Percentiles rank a stretch among this genome's conserved stretches.
Conservation (phyloP, 2,329 filamentous ascomycete species). For the Trichoderma guizhouense region DNA sequence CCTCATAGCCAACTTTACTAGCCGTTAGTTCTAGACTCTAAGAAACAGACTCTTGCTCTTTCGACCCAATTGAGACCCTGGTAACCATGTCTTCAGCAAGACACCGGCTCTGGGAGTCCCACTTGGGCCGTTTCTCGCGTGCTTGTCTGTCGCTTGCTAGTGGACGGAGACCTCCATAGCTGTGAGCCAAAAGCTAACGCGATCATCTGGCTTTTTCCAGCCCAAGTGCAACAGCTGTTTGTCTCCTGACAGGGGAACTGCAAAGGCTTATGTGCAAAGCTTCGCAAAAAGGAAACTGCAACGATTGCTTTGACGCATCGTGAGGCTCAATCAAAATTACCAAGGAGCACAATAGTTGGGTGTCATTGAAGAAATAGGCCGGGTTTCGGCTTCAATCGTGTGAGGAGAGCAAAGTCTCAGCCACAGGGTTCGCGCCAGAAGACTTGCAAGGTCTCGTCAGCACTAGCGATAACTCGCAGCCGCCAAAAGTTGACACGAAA, state of each 20-base stretch:
- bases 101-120: background rate
- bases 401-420: background rate
- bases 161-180: background rate
- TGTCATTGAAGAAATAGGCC: background rate
- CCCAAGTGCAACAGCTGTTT: background rate
- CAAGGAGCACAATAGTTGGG: background rate
- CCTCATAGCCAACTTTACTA: background rate
- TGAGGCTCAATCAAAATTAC: background rate
- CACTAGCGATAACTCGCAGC: background rate
- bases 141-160: background rate
- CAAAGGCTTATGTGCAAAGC: background rate
- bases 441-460: background rate
- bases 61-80: background rate
- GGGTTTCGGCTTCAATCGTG: background rate
- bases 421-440: constrained; percentile 7
- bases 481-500: constrained; percentile 11
- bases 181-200: background rate
- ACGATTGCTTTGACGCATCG: background rate
- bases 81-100: background rate
- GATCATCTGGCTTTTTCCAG: background rate
- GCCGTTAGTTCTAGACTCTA: background rate
- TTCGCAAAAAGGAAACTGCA: background rate
- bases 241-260: background rate
- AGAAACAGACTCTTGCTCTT: background rate
- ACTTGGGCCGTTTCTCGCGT: background rate